These are phyloP conservation scores for Cydonia oblonga DNA, from an alignment of 331 rosid genomes.

Conservation along the genomic window DNA sequence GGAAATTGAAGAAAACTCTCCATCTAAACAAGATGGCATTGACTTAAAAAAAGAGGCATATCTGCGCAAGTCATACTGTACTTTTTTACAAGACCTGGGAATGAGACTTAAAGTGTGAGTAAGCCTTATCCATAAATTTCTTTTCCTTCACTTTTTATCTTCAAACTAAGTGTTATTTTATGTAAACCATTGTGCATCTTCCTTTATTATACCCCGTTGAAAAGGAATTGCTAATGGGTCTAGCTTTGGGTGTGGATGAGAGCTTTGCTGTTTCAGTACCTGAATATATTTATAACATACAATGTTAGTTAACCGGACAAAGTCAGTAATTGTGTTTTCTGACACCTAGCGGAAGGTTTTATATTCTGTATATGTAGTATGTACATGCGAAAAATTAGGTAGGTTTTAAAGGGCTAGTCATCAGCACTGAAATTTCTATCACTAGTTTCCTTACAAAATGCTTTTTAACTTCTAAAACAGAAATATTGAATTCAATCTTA, in stretches of 20 bases:
- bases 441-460: not conserved
- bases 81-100: constrained; percentile 76
- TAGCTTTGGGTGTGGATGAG: not conserved
- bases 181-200: not conserved
- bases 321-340: not conserved
- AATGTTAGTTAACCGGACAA: not conserved
- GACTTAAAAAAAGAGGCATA: constrained; percentile 84
- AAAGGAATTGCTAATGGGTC: not conserved
- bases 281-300: not conserved
- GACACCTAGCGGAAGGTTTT: not conserved
- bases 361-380: not conserved
- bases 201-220: not conserved
- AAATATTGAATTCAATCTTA: not conserved
- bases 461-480: not conserved
- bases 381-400: too few species aligned
- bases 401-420: not conserved
- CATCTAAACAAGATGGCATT: constrained; percentile 67
- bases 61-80: constrained; percentile 80
- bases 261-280: not conserved
- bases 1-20: constrained; percentile 81
- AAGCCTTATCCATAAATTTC: not conserved
- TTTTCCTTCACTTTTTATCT: not conserved
- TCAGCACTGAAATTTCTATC: not conserved
- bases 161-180: not conserved
- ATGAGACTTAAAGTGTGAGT: constrained; percentile 95